Conservation (phyloP, 805 yeast genomes). For the Isabelozyma gotoi region DNA sequence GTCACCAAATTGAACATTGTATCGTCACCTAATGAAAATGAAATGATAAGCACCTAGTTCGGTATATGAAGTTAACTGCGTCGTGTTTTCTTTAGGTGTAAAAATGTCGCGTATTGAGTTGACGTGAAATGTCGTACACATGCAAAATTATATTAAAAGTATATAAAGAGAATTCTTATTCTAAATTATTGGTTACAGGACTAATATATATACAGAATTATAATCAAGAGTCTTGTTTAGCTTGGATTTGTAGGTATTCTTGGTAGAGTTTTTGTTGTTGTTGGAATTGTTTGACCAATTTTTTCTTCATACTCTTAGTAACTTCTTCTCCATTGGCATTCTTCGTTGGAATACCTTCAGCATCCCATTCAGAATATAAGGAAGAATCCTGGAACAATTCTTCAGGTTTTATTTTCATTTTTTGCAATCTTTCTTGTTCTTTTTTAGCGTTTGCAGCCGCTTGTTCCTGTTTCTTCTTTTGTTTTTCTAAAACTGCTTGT, state of each 20-base stretch:
- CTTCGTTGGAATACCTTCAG: constrained; percentile 75
- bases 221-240: neutral
- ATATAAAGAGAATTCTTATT: neutral
- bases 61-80: neutral
- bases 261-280: constrained; percentile 81
- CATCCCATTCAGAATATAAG: constrained; percentile 77
- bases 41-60: too few species aligned
- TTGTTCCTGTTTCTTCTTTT: constrained; percentile 56
- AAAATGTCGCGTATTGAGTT: neutral
- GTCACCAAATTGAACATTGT: constrained; percentile 33
- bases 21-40: too few species aligned
- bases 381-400: constrained; percentile 68
- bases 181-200: too few species aligned
- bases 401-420: constrained; percentile 66
- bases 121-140: neutral
- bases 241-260: constrained; percentile 45
- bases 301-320: constrained; percentile 82
- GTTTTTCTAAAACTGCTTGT: constrained; percentile 56
- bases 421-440: constrained; percentile 60
- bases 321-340: constrained; percentile 78
- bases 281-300: constrained; percentile 72
- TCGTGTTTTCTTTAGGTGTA: neutral
- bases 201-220: too few species aligned
- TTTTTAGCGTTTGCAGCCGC: constrained; percentile 54
- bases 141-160: neutral